Percentiles rank a stretch among this genome's conserved stretches.
These are phyloP conservation scores for Coemansia pectinata DNA, from an alignment of 192 early-diverging fungal genomes.

Conservation along the genomic window DNA sequence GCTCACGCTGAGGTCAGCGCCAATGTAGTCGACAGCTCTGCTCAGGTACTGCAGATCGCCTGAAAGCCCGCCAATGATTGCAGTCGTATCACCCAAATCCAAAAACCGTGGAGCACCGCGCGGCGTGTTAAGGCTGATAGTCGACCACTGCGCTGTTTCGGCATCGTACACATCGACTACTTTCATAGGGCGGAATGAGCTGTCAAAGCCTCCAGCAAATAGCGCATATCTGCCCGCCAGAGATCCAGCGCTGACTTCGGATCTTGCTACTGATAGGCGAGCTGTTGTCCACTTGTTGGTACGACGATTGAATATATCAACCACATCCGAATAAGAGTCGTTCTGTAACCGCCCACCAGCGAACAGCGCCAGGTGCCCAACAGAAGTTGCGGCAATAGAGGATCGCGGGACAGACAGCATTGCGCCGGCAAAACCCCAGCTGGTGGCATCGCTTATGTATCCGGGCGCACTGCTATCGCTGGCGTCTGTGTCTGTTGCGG, in stretches of 20 bases:
- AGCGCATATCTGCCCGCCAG: slow-evolving; percentile 44
- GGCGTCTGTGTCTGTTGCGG: not conserved
- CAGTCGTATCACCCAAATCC: slow-evolving; percentile 29
- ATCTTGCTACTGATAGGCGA: slow-evolving; percentile 31
- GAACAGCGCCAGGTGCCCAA: slow-evolving; percentile 45
- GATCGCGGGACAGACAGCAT: slow-evolving; percentile 46
- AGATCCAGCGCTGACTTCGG: slow-evolving; percentile 41
- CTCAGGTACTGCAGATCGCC: slow-evolving; percentile 55
- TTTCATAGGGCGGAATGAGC: slow-evolving; percentile 27
- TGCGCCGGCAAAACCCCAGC: slow-evolving; percentile 37
- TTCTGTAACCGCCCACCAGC: slow-evolving; percentile 50
- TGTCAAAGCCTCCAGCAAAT: slow-evolving; percentile 54
- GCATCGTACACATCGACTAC: slow-evolving; percentile 53
- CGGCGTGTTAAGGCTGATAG: slow-evolving; percentile 19
- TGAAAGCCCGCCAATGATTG: slow-evolving; percentile 44
- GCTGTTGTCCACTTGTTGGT: slow-evolving; percentile 38
- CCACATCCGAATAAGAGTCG: slow-evolving; percentile 34
- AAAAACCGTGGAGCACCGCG: slow-evolving; percentile 37
- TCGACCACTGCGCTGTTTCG: slow-evolving; percentile 35
- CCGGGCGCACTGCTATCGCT: not conserved
- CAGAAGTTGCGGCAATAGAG: slow-evolving; percentile 34
- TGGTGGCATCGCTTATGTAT: not conserved
- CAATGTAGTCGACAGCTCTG: slow-evolving; percentile 43
- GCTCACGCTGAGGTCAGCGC: slow-evolving; percentile 13
- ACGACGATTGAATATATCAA: slow-evolving; percentile 47